These are phyloP conservation scores for Trichodelitschia bisporula DNA, from an alignment of 495 filamentous ascomycete genomes.

Conservation along the genomic window DNA sequence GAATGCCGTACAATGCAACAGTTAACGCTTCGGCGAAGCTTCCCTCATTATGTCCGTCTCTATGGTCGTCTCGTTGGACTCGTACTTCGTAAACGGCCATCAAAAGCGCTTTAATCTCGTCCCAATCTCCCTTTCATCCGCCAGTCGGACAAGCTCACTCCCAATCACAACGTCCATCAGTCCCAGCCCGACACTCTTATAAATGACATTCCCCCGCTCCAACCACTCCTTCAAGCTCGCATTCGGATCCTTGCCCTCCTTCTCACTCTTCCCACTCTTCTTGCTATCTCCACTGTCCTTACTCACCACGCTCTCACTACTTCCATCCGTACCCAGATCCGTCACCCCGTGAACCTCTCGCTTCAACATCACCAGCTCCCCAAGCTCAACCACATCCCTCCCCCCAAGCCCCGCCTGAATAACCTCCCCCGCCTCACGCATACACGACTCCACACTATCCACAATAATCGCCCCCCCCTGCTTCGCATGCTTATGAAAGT, in stretches of 20 bases:
- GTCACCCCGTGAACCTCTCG: slow-evolving; percentile 14
- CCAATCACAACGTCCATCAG: slow-evolving; percentile 65
- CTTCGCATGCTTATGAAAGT: slow-evolving; percentile 38
- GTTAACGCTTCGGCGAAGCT: too few relatives aligned
- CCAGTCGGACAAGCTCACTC: slow-evolving; percentile 46
- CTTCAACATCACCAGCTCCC: slow-evolving; percentile 59
- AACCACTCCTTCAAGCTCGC: slow-evolving; percentile 41
- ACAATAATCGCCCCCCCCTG: slow-evolving; percentile 61
- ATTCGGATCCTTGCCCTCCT: slow-evolving; percentile 9
- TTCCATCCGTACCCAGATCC: slow-evolving; percentile 7
- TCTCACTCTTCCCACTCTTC: slow-evolving; percentile 2
- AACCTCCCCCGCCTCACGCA: slow-evolving; percentile 77
- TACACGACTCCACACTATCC: slow-evolving; percentile 51
- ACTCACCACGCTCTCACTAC: slow-evolving; percentile 3
- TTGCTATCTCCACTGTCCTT: slow-evolving; percentile 3
- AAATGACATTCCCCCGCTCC: slow-evolving; percentile 60
- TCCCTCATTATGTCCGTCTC: too few relatives aligned
- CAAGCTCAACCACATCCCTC: slow-evolving; percentile 60
- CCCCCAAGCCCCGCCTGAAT: slow-evolving; percentile 48
- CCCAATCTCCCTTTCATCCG: slow-evolving; percentile 48
- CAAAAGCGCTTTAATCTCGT: slow-evolving; percentile 46
- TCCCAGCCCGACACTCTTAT: slow-evolving; percentile 59
- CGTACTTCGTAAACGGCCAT: too few relatives aligned
- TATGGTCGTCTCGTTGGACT: too few relatives aligned
- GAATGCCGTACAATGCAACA: too few relatives aligned